phyloP scores from a whole-genome alignment of 139 green algal species.

The Klebsormidium nitens region DNA sequence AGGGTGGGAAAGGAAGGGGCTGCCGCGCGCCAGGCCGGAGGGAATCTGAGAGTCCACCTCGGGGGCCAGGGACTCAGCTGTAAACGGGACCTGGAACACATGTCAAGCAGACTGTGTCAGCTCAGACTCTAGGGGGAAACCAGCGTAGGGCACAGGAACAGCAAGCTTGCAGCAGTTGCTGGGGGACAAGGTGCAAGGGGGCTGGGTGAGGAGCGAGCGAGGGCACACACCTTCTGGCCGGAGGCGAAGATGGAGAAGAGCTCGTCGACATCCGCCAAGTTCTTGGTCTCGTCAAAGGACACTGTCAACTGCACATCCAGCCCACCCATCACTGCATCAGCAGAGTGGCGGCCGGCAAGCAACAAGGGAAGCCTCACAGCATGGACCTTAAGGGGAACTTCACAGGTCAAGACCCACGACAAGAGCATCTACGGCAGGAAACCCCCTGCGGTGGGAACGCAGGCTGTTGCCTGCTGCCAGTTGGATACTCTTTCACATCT shows the following conservation, averaged over 20 bases:
- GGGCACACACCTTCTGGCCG: constrained; percentile 6
- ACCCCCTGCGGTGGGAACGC: no score
- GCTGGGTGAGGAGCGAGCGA: neutral
- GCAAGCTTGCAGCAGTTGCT: constrained; percentile 1
- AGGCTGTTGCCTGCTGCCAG: no score
- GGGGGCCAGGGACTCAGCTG: constrained; percentile 62
- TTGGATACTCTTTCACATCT: no score
- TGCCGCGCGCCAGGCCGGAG: constrained; percentile 53
- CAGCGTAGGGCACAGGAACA: neutral
- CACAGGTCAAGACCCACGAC: no score
- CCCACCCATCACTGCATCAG: no score
- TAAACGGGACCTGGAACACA: constrained; percentile 56
- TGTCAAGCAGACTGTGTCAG: neutral
- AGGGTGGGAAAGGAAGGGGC: constrained; percentile 60
- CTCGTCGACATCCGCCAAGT: constrained; percentile 75
- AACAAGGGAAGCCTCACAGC: no score
- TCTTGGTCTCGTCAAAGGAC: constrained; percentile 90
- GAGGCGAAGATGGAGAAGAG: constrained; percentile 60
- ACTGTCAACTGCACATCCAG: constrained; percentile 63
- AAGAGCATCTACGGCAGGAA: no score
- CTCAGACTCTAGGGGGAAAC: neutral
- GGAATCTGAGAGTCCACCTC: constrained; percentile 40
- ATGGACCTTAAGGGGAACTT: no score
- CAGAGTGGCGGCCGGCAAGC: no score
- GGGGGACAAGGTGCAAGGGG: neutral